Evolutionary conservation across 2,329 filamentous ascomycete genomes (phyloP), one percentile per base, ranked within the genome.

Genomic region (Sclerotinia spermophila): DNA sequence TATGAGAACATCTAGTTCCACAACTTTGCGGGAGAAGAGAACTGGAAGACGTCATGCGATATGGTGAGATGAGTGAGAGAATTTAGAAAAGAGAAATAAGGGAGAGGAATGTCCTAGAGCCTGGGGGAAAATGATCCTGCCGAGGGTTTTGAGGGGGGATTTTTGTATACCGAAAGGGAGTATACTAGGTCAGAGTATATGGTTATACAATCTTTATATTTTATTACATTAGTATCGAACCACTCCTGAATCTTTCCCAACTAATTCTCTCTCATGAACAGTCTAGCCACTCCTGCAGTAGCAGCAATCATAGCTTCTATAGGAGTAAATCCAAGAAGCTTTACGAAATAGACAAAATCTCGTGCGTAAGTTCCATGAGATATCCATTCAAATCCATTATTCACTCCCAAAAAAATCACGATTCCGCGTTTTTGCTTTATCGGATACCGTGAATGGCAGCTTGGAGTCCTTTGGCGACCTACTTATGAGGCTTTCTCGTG

Each of bases 351-450:
- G 44, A 79, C 79, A 11, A 83, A 78, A 71, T 84, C 82, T 1
- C 82, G 77, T 0, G 82, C 82, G 73, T 84, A 83, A 0, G 82
- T 83, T 8, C 82, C 81, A 62, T 84, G 81, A 1, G 82, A 81
- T 3, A 80, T 82, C 82, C 81, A 83, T 0, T 81, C 80, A 71
- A 83, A 83, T 24, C 82, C 82, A 61, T 83, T 84, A 70, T 83
- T 82, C 44, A 79, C 82, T 53, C 81, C 81, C 30, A 83, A 82
- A 11, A 84, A 77, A 2, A 84, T 78, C 0, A 78, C 76, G 61
- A 84, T 84, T 2, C 82, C 82, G 51, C 82, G 76, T 15, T 77
- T 72, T 72, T 83, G 82, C 82, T 84, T 73, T 84, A 82, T 44
- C 77, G 75, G 8, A 84, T 76, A 5, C 77, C 82, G 8, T 73